Base-by-base conservation (phyloP, 2,329 filamentous ascomycete genomes). In the Rhinocladiella mackenziei region DNA sequence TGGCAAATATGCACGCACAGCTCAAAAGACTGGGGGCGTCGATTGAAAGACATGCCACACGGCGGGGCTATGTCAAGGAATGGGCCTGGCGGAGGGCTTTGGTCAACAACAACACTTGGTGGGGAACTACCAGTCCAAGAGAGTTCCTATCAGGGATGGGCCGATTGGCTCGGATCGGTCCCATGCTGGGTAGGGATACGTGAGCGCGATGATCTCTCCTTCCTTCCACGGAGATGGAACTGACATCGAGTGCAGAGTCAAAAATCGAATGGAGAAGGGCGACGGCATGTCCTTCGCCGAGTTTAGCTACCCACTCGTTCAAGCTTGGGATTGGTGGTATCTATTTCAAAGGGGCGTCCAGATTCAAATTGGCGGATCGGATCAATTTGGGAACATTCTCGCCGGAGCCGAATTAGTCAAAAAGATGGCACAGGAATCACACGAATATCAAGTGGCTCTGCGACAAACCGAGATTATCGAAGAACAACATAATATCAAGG, bases 301-400 rank as follows among this genome's bases (percentile, higher is more conserved):
- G 62, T 95, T 98, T 65, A 78, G 81, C 30, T 98, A 98, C 60
- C 92, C 94, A 1, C 69, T 98, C 11, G 79, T 97, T 58, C 92
- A 98, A 63, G 89, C 84, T 15, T 97, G 89, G 84, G 92, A 98
- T 64, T 98, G 89, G 79, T 97, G 87, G 86, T 76, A 86, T 56
- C 76, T 97, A 69, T 94, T 86, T 66, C 75, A 78, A 17, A 76
- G 74, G 39, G 74, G 76, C 35, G 74, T 89, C 7, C 83, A 89
- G 60, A 77, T 97, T 62, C 89, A 98, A 67, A 86, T 98, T 39
- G 92, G 92, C 45, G 92, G 92, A 28, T 89, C 89, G 5, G 92
- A 98, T 62, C 92, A 98, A 68, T 97, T 84, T 62, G 92, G 92
- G 51, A 98, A 98, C 66, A 97, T 98, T 54, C 77, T 94, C 19